A percentile compares a stretch with the other conserved stretches of the same genome.
Evolutionary conservation across 257 asterid genomes (phyloP).

Genomic region (Nicotiana obtusifolia): DNA sequence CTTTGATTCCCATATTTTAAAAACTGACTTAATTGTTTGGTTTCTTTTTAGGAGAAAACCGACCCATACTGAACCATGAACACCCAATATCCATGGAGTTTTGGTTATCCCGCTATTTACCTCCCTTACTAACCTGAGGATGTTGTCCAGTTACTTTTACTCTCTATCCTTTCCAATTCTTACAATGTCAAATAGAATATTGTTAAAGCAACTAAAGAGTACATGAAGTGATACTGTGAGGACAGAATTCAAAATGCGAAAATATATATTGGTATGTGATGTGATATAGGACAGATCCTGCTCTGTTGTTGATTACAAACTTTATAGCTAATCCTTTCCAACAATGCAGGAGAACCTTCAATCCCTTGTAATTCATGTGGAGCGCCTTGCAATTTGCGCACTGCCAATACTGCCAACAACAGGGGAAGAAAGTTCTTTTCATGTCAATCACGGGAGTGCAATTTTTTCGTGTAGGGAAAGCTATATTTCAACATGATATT

Average conservation of each 20-base stretch:
- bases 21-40: no score
- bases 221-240: neutral
- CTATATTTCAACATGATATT: conserved; percentile 12
- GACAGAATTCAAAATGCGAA: neutral
- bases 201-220: neutral
- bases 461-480: conserved; percentile 76
- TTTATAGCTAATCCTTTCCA: conserved; percentile 5
- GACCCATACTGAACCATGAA: no score
- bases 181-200: neutral
- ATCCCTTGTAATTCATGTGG: conserved; percentile 78
- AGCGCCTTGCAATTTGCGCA: conserved; percentile 61
- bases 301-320: neutral
- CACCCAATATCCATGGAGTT: neutral
- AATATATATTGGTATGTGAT: neutral
- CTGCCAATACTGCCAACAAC: conserved; percentile 79
- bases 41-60: no score
- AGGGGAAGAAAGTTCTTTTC: conserved; percentile 95
- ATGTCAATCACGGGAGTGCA: conserved; percentile 72
- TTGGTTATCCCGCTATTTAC: neutral
- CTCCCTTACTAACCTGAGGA: neutral
- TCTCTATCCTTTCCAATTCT: neutral
- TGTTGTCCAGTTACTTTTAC: neutral
- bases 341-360: conserved; percentile 62
- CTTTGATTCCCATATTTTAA: no score
- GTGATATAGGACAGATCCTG: neutral